Percentiles rank a stretch among this genome's conserved stretches.
phyloP scores from a whole-genome alignment of 2,329 filamentous ascomycete species.

The Arthrobotrys sphaeroides region DNA sequence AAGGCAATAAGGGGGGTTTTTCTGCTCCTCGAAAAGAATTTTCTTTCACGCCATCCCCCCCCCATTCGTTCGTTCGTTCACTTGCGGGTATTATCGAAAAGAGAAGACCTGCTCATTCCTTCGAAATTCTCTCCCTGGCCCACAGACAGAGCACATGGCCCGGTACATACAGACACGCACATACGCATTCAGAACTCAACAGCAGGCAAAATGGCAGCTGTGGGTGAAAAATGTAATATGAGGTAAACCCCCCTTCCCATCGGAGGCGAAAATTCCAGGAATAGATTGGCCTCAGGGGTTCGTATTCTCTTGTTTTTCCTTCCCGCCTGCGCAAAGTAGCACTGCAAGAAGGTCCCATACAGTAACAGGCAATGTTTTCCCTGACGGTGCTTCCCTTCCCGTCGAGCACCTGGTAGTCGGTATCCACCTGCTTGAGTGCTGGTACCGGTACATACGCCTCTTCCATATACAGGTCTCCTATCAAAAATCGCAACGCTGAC shows the following conservation, averaged over 20 bases:
- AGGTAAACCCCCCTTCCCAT: slow-evolving; percentile 23
- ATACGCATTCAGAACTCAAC: neutral
- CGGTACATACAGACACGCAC: neutral
- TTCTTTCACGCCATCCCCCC: neutral
- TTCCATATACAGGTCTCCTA: neutral
- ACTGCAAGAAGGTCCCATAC: neutral
- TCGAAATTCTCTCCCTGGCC: neutral
- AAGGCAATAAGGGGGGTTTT: too few relatives aligned
- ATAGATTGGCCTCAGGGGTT: slow-evolving; percentile 54
- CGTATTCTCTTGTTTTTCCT: too few relatives aligned
- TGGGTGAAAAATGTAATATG: too few relatives aligned
- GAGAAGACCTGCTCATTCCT: slow-evolving; percentile 5
- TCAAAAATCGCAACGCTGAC: neutral
- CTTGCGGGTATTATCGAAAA: neutral
- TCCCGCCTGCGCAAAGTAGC: slow-evolving; percentile 37
- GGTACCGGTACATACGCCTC: neutral
- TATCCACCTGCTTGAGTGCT: neutral
- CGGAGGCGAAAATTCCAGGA: slow-evolving; percentile 49
- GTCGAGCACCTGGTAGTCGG: slow-evolving; percentile 2
- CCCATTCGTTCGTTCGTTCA: too few relatives aligned
- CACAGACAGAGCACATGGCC: neutral
- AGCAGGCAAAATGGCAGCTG: slow-evolving; percentile 29
- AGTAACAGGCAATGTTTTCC: slow-evolving; percentile 1
- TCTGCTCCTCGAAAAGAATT: too few relatives aligned
- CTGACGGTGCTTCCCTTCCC: neutral